Base-by-base conservation (phyloP, 2,329 filamentous ascomycete genomes). In the Xylariaceae sp. region DNA sequence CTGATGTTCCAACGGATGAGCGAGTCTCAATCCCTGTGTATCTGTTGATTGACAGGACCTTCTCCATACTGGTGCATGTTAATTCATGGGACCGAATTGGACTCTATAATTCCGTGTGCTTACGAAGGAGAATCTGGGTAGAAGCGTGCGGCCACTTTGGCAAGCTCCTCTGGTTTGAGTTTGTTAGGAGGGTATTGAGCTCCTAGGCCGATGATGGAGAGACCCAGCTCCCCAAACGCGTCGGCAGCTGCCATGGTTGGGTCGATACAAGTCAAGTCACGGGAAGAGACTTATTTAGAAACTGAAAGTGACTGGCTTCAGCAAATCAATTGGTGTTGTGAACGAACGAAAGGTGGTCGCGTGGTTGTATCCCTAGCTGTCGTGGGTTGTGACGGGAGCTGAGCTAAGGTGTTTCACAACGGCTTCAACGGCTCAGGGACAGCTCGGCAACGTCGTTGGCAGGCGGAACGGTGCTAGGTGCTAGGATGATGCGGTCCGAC, bases 1-100 rank as follows among this genome's bases (percentile, higher is more conserved):
- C 79, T 11, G 79, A 76, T 3, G 74, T 78, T 51, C 82, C 83
- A 59, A 87, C 77, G 12, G 83, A 83, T 12, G 83, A 83, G 47
- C 84, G 79, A 31, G 74, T 71, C 47, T 86, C 83, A 54, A 86
- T 86, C 54, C 84, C 84, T 1, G 84, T 87, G 60, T 76, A 85
- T 50, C 76, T 74, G 69, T 86, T 87, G 64, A 87, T 85, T 14
- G 75, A 72, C 49, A 83, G 75, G 22, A 87, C 77, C 63, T 86
- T 86, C 55, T 74, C 73, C 78, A 87, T 83, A 33, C 82, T 86
- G 57, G 42, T 11, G 11, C 16, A 6, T n/a, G 46, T 57, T 13
- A 57, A 48, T 36, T 10, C 14, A 6, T 7, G 16, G 6, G 12
- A 19, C 19, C 36, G 16, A 6, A 18, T 28, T 2, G 7, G n/a